phyloP scores from a whole-genome alignment of 2,329 filamentous ascomycete species.

The Aureobasidium sp. region DNA sequence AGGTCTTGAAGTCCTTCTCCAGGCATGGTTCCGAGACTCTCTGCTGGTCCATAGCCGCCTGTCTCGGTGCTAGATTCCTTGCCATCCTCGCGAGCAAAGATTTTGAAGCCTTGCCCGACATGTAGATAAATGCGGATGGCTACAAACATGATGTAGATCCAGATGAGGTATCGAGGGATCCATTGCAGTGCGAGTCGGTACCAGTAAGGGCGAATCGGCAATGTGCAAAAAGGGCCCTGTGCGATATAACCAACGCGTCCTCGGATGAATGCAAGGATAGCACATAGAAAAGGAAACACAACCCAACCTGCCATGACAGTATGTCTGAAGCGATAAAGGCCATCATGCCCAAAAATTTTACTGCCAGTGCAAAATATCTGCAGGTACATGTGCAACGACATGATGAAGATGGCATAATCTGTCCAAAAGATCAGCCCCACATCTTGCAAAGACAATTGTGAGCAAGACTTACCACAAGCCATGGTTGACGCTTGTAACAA shows the following conservation, averaged over 20 bases:
- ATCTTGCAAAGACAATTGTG: not conserved
- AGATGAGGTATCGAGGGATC: slow-evolving; percentile 66
- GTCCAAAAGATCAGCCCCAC: not conserved
- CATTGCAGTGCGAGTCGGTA: slow-evolving; percentile 61
- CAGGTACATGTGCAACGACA: slow-evolving; percentile 64
- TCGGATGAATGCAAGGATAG: slow-evolving; percentile 57
- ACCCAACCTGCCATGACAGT: slow-evolving; percentile 53
- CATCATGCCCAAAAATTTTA: slow-evolving; percentile 45
- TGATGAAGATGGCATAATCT: slow-evolving; percentile 65
- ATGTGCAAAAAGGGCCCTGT: slow-evolving; percentile 61
- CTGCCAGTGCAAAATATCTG: slow-evolving; percentile 57
- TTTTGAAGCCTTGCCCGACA: slow-evolving; percentile 44
- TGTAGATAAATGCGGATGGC: slow-evolving; percentile 66
- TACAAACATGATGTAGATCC: slow-evolving; percentile 55
- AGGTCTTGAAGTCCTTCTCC: not conserved
- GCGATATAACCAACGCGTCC: slow-evolving; percentile 50
- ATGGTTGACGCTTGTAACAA: slow-evolving; percentile 60
- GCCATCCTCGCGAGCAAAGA: slow-evolving; percentile 29
- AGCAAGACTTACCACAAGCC: slow-evolving; percentile 45
- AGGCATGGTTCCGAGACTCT: not conserved
- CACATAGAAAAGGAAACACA: slow-evolving; percentile 52
- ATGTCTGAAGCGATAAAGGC: slow-evolving; percentile 61
- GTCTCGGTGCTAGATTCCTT: slow-evolving; percentile 16
- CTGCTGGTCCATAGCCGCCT: not conserved
- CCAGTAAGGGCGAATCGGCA: slow-evolving; percentile 62